Conservation (phyloP, 352 stramenopile species). For the Pythium brachiatum region DNA sequence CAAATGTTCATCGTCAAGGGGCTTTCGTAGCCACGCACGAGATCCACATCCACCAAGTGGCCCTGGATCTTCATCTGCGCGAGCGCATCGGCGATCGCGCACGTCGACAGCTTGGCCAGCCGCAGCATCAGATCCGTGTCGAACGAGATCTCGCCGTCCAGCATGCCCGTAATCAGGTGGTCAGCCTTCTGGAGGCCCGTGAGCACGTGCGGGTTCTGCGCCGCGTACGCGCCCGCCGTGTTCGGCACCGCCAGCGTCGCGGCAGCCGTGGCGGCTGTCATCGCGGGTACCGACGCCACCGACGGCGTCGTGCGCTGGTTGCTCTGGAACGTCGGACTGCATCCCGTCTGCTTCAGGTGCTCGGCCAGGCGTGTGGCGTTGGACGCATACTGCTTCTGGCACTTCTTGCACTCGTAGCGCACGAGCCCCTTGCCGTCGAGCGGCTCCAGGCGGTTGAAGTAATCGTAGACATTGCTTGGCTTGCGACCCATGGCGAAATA, state of each 20-base stretch:
- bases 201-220: slow-evolving; percentile 33
- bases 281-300: slow-evolving; percentile 22
- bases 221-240: slow-evolving; percentile 29
- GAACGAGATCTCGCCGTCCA: slow-evolving; percentile 59
- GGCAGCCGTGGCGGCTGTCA: slow-evolving; percentile 22
- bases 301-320: slow-evolving; percentile 52
- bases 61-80: slow-evolving; percentile 73
- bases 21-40: slow-evolving; percentile 57
- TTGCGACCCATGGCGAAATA: slow-evolving; percentile 74
- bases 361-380: slow-evolving; percentile 81
- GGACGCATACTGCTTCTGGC: slow-evolving; percentile 83
- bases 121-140: slow-evolving; percentile 65
- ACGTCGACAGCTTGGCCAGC: slow-evolving; percentile 76
- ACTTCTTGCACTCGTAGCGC: slow-evolving; percentile 88
- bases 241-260: slow-evolving; percentile 30
- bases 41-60: slow-evolving; percentile 73
- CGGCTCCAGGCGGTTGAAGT: slow-evolving; percentile 75
- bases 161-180: slow-evolving; percentile 59
- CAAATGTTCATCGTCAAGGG: slow-evolving; percentile 71
- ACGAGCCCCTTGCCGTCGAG: slow-evolving; percentile 65
- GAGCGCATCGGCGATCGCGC: slow-evolving; percentile 77
- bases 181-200: slow-evolving; percentile 50
- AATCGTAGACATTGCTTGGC: slow-evolving; percentile 86
- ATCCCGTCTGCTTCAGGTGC: slow-evolving; percentile 72
- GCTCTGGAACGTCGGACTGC: slow-evolving; percentile 71